Evolutionary conservation across 2,329 filamentous ascomycete genomes (phyloP).

Genomic region (Monosporascus sp.): DNA sequence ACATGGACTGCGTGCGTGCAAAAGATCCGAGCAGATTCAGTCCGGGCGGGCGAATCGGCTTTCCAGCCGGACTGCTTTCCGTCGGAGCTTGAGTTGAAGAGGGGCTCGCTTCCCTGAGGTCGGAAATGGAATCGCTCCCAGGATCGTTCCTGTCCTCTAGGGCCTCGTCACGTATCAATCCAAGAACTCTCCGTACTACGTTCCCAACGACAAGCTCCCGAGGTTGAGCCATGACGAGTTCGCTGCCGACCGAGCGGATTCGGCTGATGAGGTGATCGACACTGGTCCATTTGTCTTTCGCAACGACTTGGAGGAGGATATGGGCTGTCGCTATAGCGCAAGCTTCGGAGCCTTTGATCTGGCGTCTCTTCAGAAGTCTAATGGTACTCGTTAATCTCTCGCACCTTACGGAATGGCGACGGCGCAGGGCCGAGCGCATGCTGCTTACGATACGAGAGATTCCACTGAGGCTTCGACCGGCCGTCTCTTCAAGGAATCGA

Average conservation of each 20-base stretch:
- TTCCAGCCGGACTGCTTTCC: conserved; percentile 10
- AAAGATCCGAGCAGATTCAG: conserved; percentile 59
- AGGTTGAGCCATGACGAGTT: conserved; percentile 77
- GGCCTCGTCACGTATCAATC: conserved; percentile 86
- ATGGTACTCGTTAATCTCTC: neutral
- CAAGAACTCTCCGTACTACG: conserved; percentile 83
- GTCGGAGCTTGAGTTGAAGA: conserved; percentile 11
- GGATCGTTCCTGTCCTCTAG: conserved; percentile 69
- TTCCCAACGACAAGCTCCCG: conserved; percentile 91
- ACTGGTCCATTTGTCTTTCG: conserved; percentile 71
- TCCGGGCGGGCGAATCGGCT: conserved; percentile 49
- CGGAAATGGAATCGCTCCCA: conserved; percentile 54
- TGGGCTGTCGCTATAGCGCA: conserved; percentile 90
- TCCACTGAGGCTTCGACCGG: conserved; percentile 79
- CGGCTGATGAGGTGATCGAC: conserved; percentile 73
- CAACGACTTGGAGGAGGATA: conserved; percentile 80
- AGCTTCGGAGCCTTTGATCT: conserved; percentile 80
- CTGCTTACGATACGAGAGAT: conserved; percentile 68
- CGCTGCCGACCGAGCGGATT: conserved; percentile 71
- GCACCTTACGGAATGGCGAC: no score
- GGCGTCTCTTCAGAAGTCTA: conserved; percentile 82
- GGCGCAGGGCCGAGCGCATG: neutral
- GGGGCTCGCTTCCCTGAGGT: conserved; percentile 36
- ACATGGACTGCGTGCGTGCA: conserved; percentile 69
- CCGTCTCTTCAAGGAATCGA: conserved; percentile 71